Conservation (phyloP, 306 rosid genomes). For the Glycine tomentella region DNA sequence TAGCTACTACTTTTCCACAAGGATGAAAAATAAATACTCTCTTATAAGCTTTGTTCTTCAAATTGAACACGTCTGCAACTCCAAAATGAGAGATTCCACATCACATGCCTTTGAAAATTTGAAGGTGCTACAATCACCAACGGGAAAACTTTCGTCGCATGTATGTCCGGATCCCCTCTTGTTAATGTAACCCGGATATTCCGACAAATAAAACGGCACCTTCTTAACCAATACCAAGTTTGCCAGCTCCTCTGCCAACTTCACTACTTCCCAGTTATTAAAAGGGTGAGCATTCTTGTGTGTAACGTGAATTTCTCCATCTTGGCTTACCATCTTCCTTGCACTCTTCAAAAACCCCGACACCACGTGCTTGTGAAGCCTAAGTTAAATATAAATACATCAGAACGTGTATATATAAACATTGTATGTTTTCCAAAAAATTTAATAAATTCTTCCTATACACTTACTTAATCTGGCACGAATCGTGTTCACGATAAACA, state of each 20-base stretch:
- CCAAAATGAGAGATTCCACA: no score
- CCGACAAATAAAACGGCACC: not conserved
- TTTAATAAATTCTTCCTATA: no score
- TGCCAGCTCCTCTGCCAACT: conserved; percentile 33
- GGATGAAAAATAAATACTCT: no score
- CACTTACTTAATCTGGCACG: no score
- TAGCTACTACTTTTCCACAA: no score
- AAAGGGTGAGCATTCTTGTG: conserved; percentile 44
- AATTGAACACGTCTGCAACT: no score
- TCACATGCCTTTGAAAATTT: not conserved
- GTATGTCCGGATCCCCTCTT: conserved; percentile 33
- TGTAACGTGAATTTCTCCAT: conserved; percentile 59
- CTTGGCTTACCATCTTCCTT: not conserved
- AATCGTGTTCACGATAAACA: not conserved
- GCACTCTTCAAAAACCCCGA: conserved; percentile 45
- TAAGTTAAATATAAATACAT: no score
- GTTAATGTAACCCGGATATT: conserved; percentile 46
- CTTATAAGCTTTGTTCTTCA: no score
- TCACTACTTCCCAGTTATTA: no score
- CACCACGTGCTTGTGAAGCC: conserved; percentile 37
- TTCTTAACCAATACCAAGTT: conserved; percentile 32
- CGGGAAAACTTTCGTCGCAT: not conserved
- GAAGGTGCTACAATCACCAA: conserved; percentile 44
- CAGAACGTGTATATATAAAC: not conserved
- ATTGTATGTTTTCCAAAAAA: no score